Evolutionary conservation across 2,329 filamentous ascomycete genomes (phyloP), one percentile per base, ranked within the genome.

Genomic region (Colletotrichum zoysiae): DNA sequence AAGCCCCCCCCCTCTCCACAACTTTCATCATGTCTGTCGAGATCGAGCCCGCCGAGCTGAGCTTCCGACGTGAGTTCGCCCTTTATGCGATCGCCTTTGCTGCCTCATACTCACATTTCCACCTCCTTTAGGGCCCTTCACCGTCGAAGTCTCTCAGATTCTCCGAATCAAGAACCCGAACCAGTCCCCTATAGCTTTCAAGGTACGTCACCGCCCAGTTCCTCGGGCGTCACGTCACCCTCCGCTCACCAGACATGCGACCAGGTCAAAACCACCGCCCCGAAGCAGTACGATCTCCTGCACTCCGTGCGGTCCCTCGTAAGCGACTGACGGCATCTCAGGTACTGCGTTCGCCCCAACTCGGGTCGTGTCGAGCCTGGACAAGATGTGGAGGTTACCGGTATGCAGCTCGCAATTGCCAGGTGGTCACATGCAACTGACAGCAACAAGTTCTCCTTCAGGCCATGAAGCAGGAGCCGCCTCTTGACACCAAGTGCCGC

Each of bases 201-300:
- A 93, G 88, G 90, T 92, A 86, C 74, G 84, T 70, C 44, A 40
- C 30, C 26, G 5, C 33, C 16, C 26, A 23, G 64, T 33, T 44
- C 40, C 53, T 60, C 33, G 44, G 48, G n/a, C 33, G 40, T 61
- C 69, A 50, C 26, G 53, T 72, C 12, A 57, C n/a, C 59, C 61
- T 48, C 68, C 53, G 59, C 73, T 75, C 62, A 63, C 58, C 70
- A 53, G 44, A 42, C 23, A 53, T 64, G 44, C 66, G 38, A 20
- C 46, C 77, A 97, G 95, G 96, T 99, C 83, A 99, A 99, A 91
- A 99, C 96, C 60, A 99, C 96, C 74, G 96, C 96, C 61, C 96
- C 96, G 44, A 98, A 98, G 86, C 96, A 98, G 95, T 99, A 93
- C 80, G 92, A 83, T 74, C 69, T 75, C 73, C 73, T 62, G 73